A percentile compares a stretch with the other conserved stretches of the same genome.
Conservation (phyloP, 1,284 basidiomycete species). For the Lentinula novae-zelandiae region DNA sequence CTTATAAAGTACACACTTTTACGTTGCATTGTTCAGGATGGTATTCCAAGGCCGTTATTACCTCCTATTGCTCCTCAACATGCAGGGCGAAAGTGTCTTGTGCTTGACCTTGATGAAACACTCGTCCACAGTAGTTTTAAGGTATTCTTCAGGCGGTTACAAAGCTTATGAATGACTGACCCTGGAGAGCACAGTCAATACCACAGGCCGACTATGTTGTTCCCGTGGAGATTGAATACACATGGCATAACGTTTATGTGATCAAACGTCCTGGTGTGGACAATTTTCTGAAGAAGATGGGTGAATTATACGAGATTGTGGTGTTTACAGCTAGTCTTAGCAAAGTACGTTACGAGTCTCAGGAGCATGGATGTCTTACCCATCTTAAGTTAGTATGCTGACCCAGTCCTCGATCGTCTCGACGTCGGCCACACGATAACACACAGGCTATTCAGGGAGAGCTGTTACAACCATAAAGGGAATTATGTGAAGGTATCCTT, state of each 20-base stretch:
- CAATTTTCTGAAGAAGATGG: conserved; percentile 95
- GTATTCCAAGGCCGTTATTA: conserved; percentile 76
- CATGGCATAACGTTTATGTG: conserved; percentile 98
- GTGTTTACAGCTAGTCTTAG: conserved; percentile 97
- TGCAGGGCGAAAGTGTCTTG: conserved; percentile 78
- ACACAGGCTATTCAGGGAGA: conserved; percentile 97
- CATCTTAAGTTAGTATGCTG: conserved; percentile 73
- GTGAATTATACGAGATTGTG: conserved; percentile 96
- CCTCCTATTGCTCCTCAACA: conserved; percentile 65
- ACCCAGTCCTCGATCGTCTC: conserved; percentile 96
- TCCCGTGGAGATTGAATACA: conserved; percentile 97
- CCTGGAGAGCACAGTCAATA: conserved; percentile 63
- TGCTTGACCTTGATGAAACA: conserved; percentile 89
- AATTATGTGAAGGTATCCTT: conserved; percentile 92
- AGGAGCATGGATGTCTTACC: conserved; percentile 13
- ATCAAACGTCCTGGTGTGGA: conserved; percentile 99
- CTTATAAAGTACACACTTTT: not conserved
- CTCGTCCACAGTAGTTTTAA: conserved; percentile 85
- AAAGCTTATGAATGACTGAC: conserved; percentile 11
- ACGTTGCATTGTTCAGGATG: conserved; percentile 52
- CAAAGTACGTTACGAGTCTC: conserved; percentile 56
- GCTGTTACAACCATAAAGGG: conserved; percentile 98
- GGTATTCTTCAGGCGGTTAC: conserved; percentile 31
- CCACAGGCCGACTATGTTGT: conserved; percentile 97
- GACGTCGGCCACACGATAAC: conserved; percentile 90